Evolutionary conservation across 73 alveolate species (phyloP).

Genomic region (Blepharisma stoltei): DNA sequence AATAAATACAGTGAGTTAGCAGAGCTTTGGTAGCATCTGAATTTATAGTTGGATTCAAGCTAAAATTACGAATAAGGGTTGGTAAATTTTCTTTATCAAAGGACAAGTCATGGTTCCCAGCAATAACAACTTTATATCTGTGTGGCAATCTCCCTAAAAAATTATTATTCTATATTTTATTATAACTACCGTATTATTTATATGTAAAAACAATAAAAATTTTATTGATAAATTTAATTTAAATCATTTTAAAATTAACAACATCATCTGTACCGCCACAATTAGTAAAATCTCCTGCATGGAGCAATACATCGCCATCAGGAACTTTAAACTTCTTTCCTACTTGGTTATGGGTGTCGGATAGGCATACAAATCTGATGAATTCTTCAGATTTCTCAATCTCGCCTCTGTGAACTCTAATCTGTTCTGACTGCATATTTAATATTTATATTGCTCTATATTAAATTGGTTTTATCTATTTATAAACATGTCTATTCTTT

Average conservation of each 20-base stretch:
- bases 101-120: slow-evolving; percentile 44
- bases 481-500: no score
- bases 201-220: no score
- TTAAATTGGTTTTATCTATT: no score
- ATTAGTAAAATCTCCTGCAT: slow-evolving; percentile 38
- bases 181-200: no score
- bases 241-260: neutral
- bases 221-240: neutral
- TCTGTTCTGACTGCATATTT: neutral
- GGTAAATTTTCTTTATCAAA: slow-evolving; percentile 33
- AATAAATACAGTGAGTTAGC: slow-evolving; percentile 28
- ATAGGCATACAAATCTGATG: slow-evolving; percentile 34
- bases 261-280: slow-evolving; percentile 28
- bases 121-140: slow-evolving; percentile 34
- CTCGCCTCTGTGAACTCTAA: neutral
- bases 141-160: neutral
- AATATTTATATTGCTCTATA: no score
- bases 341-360: slow-evolving; percentile 32
- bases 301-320: slow-evolving; percentile 34
- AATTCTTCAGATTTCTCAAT: neutral
- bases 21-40: neutral
- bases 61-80: neutral
- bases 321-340: slow-evolving; percentile 1
- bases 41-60: neutral
- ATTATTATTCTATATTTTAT: no score